Percentiles rank a stretch among this genome's conserved stretches.
Conservation (phyloP, 78 protist genomes). For the Planoprotostelium fungivorum region DNA sequence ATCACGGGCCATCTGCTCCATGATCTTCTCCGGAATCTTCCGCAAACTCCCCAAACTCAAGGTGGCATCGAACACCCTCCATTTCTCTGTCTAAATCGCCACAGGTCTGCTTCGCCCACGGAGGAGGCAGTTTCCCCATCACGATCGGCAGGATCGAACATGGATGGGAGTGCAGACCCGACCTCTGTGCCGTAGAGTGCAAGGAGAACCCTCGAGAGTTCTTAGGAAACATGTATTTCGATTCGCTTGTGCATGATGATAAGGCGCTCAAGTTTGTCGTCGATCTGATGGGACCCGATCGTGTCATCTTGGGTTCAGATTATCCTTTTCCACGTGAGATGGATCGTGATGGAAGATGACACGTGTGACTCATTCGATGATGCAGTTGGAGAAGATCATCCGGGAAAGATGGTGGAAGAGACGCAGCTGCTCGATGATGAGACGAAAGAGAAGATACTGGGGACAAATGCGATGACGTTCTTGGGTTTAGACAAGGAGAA, state of each 20-base stretch:
- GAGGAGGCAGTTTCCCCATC: slow-evolving; percentile 91
- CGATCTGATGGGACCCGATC: slow-evolving; percentile 60
- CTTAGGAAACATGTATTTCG: slow-evolving; percentile 78
- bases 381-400: slow-evolving; percentile 79
- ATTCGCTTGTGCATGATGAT: slow-evolving; percentile 81
- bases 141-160: slow-evolving; percentile 85
- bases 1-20: slow-evolving; percentile 80
- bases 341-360: slow-evolving; percentile 47
- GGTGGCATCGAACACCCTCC: neutral
- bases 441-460: slow-evolving; percentile 22
- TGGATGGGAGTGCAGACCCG: slow-evolving; percentile 88
- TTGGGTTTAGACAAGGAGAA: slow-evolving; percentile 36
- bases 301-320: slow-evolving; percentile 76
- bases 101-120: slow-evolving; percentile 86
- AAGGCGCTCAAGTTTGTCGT: slow-evolving; percentile 66
- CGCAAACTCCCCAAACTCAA: slow-evolving; percentile 72
- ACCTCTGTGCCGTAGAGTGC: slow-evolving; percentile 74
- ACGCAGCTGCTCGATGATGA: slow-evolving; percentile 20
- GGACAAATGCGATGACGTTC: slow-evolving; percentile 43
- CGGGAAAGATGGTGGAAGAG: slow-evolving; percentile 70
- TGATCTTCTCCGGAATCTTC: slow-evolving; percentile 86
- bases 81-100: neutral
- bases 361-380: slow-evolving; percentile 52
- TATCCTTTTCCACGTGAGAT: slow-evolving; percentile 70
- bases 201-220: slow-evolving; percentile 51